Conservation (phyloP, 495 filamentous ascomycete species). For the Aspergillus avenaceus region DNA sequence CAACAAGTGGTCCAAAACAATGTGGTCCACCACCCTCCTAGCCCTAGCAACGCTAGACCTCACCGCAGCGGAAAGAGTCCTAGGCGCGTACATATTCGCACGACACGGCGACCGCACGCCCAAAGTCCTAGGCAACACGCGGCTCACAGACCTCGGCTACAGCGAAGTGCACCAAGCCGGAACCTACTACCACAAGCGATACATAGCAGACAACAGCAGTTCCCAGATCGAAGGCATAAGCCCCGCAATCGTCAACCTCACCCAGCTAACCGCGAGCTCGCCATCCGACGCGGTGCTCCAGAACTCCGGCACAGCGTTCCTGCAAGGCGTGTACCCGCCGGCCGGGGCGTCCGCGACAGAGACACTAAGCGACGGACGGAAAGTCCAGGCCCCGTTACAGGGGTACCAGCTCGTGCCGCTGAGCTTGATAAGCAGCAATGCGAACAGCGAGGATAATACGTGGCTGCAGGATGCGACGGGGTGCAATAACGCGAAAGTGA, state of each 20-base stretch:
- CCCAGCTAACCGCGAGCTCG: constrained; percentile 53
- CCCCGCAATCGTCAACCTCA: constrained; percentile 50
- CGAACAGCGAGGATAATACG: constrained; percentile 48
- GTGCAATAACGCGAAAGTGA: constrained; percentile 59
- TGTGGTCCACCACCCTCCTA: constrained; percentile 32
- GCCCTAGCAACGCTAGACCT: constrained; percentile 27
- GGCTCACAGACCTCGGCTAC: constrained; percentile 59
- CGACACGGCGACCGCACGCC: constrained; percentile 63
- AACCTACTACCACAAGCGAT: constrained; percentile 58
- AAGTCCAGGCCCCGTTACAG: constrained; percentile 48
- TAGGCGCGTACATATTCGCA: constrained; percentile 60
- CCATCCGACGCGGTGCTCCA: constrained; percentile 61
- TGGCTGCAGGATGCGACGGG: constrained; percentile 57
- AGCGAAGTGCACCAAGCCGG: constrained; percentile 57
- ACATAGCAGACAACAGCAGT: constrained; percentile 48
- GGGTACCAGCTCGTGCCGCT: constrained; percentile 62
- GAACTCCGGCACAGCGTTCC: constrained; percentile 52
- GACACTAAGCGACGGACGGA: constrained; percentile 49
- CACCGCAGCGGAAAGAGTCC: constrained; percentile 53
- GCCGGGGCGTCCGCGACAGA: constrained; percentile 35
- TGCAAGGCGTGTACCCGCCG: constrained; percentile 62
- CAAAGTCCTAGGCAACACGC: constrained; percentile 48
- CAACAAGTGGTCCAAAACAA: constrained; percentile 10
- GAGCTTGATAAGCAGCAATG: constrained; percentile 31
- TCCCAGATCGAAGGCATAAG: constrained; percentile 57